phyloP scores from a whole-genome alignment of 2,329 filamentous ascomycete species.

The Colletotrichum sp. region DNA sequence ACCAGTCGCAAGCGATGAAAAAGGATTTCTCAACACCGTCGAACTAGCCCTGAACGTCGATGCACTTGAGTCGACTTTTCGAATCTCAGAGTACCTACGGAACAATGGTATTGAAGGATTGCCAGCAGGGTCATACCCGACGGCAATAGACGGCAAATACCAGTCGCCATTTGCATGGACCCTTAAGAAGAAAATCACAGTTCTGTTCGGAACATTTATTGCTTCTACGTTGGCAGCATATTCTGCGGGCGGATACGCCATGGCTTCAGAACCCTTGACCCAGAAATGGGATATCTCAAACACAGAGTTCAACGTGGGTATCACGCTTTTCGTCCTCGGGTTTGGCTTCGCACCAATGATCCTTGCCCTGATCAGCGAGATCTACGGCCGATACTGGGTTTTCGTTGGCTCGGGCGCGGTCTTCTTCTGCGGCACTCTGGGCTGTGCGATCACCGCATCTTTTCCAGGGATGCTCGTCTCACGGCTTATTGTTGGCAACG shows the following conservation, averaged over 20 bases:
- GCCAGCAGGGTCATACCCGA: not conserved
- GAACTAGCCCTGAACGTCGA: not conserved
- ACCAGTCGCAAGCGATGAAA: not conserved
- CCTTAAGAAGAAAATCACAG: slow-evolving; percentile 22
- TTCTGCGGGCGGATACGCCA: slow-evolving; percentile 66
- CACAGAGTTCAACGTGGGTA: slow-evolving; percentile 62
- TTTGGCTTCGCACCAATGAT: slow-evolving; percentile 73
- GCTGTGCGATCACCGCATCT: slow-evolving; percentile 62
- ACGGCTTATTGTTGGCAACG: slow-evolving; percentile 67
- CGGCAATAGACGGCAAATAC: not conserved
- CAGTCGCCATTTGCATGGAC: slow-evolving; percentile 12
- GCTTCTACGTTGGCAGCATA: slow-evolving; percentile 68
- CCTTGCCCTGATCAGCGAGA: slow-evolving; percentile 71
- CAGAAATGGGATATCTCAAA: slow-evolving; percentile 61
- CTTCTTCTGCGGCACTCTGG: slow-evolving; percentile 47
- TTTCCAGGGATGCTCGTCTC: slow-evolving; percentile 67
- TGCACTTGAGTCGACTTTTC: not conserved
- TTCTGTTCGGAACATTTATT: slow-evolving; percentile 28
- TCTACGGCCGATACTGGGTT: slow-evolving; percentile 46
- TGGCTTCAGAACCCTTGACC: slow-evolving; percentile 59
- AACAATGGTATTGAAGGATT: not conserved
- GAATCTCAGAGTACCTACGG: not conserved
- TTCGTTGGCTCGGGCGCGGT: slow-evolving; percentile 33
- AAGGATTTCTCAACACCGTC: not conserved
- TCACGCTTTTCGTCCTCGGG: slow-evolving; percentile 67